Evolutionary conservation across 2,329 filamentous ascomycete genomes (phyloP).

Genomic region (Tolypocladium guangdongense): DNA sequence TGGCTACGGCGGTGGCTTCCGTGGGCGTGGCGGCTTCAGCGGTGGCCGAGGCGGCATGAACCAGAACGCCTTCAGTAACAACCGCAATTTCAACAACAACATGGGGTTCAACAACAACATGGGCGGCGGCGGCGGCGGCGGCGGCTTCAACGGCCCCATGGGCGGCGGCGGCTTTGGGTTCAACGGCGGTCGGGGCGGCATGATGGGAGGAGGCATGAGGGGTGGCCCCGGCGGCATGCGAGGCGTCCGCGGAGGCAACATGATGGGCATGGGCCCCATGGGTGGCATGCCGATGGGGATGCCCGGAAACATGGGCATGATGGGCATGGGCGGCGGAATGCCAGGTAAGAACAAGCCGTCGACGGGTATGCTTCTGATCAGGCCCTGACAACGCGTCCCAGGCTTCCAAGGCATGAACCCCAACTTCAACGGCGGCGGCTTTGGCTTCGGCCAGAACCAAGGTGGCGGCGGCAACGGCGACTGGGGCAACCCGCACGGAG

Average conservation of each 20-base stretch:
- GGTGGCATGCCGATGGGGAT: constrained; percentile 43
- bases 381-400: constrained; percentile 16
- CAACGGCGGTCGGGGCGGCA: constrained; percentile 29
- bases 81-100: constrained; percentile 30
- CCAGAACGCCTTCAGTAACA: constrained; percentile 31
- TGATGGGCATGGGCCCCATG: constrained; percentile 38
- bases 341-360: constrained; percentile 16
- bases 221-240: constrained; percentile 37
- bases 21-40: constrained; percentile 39
- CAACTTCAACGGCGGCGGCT: constrained; percentile 58
- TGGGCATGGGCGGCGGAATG: constrained; percentile 37
- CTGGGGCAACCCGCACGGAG: constrained; percentile 71
- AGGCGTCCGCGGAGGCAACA: constrained; percentile 37
- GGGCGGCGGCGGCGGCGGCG: constrained; percentile 18
- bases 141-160: constrained; percentile 38
- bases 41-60: constrained; percentile 36
- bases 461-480: constrained; percentile 38
- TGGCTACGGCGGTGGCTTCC: constrained; percentile 37
- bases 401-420: constrained; percentile 59
- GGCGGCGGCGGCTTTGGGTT: constrained; percentile 42
- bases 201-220: constrained; percentile 33
- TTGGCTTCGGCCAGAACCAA: constrained; percentile 48
- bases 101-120: constrained; percentile 36
- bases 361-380: neutral
- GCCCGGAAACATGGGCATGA: constrained; percentile 44